These are phyloP conservation scores for Raddia guianensis DNA, from an alignment of 176 grass and related monocot species.

Conservation along the genomic window DNA sequence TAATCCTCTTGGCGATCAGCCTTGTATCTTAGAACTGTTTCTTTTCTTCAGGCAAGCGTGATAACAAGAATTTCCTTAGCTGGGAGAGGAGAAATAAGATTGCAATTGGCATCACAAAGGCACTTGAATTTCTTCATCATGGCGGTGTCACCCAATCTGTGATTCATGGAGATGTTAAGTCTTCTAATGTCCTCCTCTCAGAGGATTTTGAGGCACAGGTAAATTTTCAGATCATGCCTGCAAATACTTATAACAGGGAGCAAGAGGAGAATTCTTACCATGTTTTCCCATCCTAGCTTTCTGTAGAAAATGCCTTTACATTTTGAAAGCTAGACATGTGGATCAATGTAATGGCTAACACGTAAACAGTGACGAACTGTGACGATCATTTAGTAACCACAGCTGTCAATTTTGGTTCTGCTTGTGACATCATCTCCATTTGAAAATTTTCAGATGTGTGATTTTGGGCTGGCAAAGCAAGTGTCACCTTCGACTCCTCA, in stretches of 20 bases:
- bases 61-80: slow-evolving; percentile 52
- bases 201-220: slow-evolving; percentile 83
- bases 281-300: background rate
- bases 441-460: slow-evolving; percentile 74
- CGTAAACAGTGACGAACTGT: slow-evolving; percentile 23
- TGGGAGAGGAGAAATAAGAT: slow-evolving; percentile 84
- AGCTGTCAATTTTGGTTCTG: slow-evolving; percentile 20
- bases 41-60: slow-evolving; percentile 57
- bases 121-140: slow-evolving; percentile 83
- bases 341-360: background rate
- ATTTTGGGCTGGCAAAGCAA: slow-evolving; percentile 95
- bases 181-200: slow-evolving; percentile 93
- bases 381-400: background rate
- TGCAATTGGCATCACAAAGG: slow-evolving; percentile 70
- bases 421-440: slow-evolving; percentile 37
- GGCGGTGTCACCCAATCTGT: slow-evolving; percentile 56
- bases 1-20: background rate
- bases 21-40: slow-evolving; percentile 19
- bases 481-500: slow-evolving; percentile 67
- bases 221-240: slow-evolving; percentile 35
- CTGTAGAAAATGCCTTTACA: background rate
- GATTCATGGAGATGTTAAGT: slow-evolving; percentile 96
- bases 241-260: slow-evolving; percentile 14
- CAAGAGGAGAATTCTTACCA: background rate
- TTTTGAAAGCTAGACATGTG: background rate